These are phyloP conservation scores for Hymenotorrendiella dingleyae DNA, from an alignment of 2,329 filamentous ascomycete species.

Conservation along the genomic window DNA sequence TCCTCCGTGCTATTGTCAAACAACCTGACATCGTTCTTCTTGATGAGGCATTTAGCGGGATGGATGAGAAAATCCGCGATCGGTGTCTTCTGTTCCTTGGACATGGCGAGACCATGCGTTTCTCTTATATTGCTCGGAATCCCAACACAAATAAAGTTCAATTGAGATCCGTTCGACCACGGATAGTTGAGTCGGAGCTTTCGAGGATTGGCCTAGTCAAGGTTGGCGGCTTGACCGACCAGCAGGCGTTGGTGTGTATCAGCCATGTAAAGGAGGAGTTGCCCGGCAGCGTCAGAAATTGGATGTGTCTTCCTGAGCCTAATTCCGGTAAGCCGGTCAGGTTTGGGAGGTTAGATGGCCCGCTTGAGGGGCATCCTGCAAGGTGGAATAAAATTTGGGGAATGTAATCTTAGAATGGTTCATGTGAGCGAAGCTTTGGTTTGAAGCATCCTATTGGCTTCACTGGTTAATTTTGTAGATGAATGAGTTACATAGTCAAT, in stretches of 20 bases:
- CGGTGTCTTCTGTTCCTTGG: slow-evolving; percentile 80
- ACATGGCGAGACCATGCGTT: slow-evolving; percentile 49
- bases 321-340: slow-evolving; percentile 56
- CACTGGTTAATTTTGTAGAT: too few relatives aligned
- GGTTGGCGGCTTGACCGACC: slow-evolving; percentile 56
- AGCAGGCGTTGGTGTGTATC: slow-evolving; percentile 85
- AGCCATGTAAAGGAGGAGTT: slow-evolving; percentile 89
- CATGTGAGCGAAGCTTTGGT: too few relatives aligned
- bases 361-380: slow-evolving; percentile 49
- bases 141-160: neutral
- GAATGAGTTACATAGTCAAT: too few relatives aligned
- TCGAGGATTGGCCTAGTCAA: slow-evolving; percentile 40
- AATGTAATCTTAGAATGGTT: too few relatives aligned
- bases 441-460: too few relatives aligned
- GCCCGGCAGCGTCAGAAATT: slow-evolving; percentile 74
- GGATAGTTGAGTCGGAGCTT: slow-evolving; percentile 41
- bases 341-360: slow-evolving; percentile 58
- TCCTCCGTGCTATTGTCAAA: slow-evolving; percentile 76
- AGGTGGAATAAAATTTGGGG: slow-evolving; percentile 65
- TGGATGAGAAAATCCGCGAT: slow-evolving; percentile 76
- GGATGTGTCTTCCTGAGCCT: slow-evolving; percentile 77
- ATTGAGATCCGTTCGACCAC: neutral
- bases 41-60: slow-evolving; percentile 83
- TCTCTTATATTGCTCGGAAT: slow-evolving; percentile 13
- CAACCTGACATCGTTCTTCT: slow-evolving; percentile 75